A percentile compares a stretch with the other conserved stretches of the same genome.
These are phyloP conservation scores for Trichoderma aggressivum DNA, from an alignment of 2,329 filamentous ascomycete genomes.

Conservation along the genomic window DNA sequence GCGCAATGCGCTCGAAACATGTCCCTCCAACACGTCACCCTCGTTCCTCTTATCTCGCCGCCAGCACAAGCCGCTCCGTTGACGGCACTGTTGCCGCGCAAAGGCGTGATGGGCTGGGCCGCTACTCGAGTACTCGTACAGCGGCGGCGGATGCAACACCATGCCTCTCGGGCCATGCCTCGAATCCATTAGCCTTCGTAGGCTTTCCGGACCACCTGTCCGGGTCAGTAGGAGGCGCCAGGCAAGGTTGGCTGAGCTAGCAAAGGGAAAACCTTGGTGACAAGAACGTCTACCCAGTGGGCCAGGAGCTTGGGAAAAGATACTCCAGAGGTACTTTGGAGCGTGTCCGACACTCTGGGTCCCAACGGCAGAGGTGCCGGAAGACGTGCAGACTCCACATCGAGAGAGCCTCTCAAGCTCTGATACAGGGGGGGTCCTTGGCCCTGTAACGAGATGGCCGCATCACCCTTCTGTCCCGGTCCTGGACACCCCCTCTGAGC, in stretches of 20 bases:
- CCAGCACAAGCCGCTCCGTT: neutral
- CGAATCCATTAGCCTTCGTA: neutral
- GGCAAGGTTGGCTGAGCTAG: neutral
- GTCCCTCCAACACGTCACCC: neutral
- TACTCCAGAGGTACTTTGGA: neutral
- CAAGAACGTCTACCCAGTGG: neutral
- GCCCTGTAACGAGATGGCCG: neutral
- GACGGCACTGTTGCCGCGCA: neutral
- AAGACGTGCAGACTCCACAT: neutral
- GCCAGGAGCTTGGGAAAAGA: neutral
- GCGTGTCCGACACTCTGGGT: neutral
- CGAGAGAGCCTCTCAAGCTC: constrained; percentile 7
- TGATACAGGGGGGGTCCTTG: neutral
- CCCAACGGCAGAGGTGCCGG: neutral
- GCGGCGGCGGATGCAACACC: neutral
- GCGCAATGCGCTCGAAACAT: neutral
- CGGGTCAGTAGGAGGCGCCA: neutral
- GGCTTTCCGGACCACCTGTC: constrained; percentile 4
- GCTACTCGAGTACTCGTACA: neutral
- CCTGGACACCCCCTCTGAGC: neutral
- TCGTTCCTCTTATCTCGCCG: neutral
- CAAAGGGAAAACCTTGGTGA: neutral
- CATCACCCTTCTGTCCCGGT: neutral
- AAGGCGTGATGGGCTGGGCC: neutral
- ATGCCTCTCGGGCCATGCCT: neutral